phyloP scores from a whole-genome alignment of 352 stramenopile genomes.

The Phytophthora ohioensis region DNA sequence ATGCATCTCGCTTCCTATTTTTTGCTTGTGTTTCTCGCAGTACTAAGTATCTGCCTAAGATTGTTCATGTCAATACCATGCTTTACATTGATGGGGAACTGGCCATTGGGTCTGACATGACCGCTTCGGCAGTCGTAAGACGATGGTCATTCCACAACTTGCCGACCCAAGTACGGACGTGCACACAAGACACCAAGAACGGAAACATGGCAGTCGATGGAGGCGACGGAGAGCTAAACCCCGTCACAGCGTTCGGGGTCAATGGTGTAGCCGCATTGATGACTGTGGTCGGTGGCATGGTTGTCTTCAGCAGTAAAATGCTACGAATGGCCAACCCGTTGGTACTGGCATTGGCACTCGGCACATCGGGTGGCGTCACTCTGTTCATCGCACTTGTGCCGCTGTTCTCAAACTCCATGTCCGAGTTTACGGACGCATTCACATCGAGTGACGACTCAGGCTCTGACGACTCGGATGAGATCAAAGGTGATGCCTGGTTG shows the following conservation, averaged over 20 bases:
- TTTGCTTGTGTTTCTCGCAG: no score
- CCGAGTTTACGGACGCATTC: constrained; percentile 40
- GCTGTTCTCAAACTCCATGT: constrained; percentile 55
- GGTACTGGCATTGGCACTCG: constrained; percentile 56
- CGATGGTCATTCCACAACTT: constrained; percentile 20
- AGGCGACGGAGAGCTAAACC: constrained; percentile 17
- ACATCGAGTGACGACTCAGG: constrained; percentile 30
- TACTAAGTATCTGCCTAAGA: background rate
- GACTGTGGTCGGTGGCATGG: constrained; percentile 57
- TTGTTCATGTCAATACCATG: background rate
- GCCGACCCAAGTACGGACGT: constrained; percentile 6
- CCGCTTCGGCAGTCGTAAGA: constrained; percentile 12
- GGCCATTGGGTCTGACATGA: constrained; percentile 11
- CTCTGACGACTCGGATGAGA: constrained; percentile 24
- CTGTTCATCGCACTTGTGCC: constrained; percentile 73
- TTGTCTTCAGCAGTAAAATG: constrained; percentile 62
- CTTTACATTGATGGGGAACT: constrained; percentile 19
- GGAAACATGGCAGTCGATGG: constrained; percentile 23
- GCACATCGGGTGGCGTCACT: constrained; percentile 68
- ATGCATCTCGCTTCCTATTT: no score
- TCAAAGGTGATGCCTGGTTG: constrained; percentile 62
- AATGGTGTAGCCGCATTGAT: constrained; percentile 51
- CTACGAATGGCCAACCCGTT: constrained; percentile 57
- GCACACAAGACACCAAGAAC: background rate
- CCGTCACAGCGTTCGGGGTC: constrained; percentile 39